Evolutionary conservation across 352 stramenopile genomes (phyloP), one percentile per base, ranked within the genome.

Genomic region (Globisporangium canariense): DNA sequence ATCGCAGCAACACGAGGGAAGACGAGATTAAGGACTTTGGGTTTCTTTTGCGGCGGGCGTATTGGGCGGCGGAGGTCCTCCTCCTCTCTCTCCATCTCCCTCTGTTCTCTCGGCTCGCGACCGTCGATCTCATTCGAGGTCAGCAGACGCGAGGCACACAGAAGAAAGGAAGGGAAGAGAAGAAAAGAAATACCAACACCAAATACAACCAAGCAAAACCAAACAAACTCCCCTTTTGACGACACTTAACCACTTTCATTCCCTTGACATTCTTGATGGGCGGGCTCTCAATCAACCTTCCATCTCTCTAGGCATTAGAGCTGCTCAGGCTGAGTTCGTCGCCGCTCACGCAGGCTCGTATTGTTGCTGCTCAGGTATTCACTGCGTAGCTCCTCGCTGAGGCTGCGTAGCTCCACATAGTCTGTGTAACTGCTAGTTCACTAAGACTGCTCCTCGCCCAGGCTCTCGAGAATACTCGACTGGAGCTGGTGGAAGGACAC

Each of bases 401-500:
- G 32, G 4, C 32, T 8, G 32, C 32, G 32, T 36, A 36, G 32
- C 32, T 36, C 32, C 4, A 9, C 32, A 36, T 36, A 36, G 7
- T 25, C 32, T 36, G 32, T 8, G 7, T 36, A 40, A 28, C 6
- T 34, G 20, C 59, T 34, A 38, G 54, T 36, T 25, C 65, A n/a
- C 25, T 41, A 62, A 6, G 46, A 13, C 28, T 41, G 32, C 28
- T 73, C 68, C 61, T 91, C 79, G 56, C 88, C 86, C 34, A 97
- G 79, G 54, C 88, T 94, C 43, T 93, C 75, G 20, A 96, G 71
- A 41, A 96, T 90, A 40, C 83, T 90, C 13, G 77, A 58, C 67
- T 97, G 89, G 18, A 97, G 69, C 38, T 82, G 79, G 25, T 84
- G 70, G 67, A 96, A 93, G 6, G 86, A 85, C 3, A 74, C 73